These are phyloP conservation scores for Solanum peruvianum DNA, from an alignment of 257 asterid species.

Conservation along the genomic window DNA sequence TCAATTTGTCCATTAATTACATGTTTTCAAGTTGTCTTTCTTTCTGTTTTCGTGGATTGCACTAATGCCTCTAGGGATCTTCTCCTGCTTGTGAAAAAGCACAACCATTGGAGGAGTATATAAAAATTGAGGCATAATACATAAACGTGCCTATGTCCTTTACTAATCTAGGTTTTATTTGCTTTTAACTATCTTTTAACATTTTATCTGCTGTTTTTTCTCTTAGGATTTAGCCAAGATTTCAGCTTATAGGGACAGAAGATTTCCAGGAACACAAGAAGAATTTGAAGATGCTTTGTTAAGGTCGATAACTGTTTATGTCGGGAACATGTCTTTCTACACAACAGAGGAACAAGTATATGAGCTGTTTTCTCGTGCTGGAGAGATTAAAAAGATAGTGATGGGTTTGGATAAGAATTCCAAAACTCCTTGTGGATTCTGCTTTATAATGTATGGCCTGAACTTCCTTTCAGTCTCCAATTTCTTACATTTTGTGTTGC, in stretches of 20 bases:
- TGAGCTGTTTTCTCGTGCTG: conserved; percentile 83
- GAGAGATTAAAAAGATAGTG: conserved; percentile 83
- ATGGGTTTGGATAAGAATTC: conserved; percentile 95
- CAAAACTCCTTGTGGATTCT: conserved; percentile 97
- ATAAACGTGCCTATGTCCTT: background rate
- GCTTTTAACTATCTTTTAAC: background rate
- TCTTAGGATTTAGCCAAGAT: conserved; percentile 72
- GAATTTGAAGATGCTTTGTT: conserved; percentile 76
- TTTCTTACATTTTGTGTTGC: background rate
- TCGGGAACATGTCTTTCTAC: conserved; percentile 92
- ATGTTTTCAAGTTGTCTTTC: background rate
- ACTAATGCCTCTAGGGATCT: background rate
- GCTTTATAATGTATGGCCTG: conserved; percentile 59
- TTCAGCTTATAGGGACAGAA: conserved; percentile 85
- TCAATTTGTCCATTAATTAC: background rate
- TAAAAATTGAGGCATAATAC: background rate
- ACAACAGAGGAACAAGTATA: conserved; percentile 98
- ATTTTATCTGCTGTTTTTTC: background rate
- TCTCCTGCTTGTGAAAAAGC: background rate
- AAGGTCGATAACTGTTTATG: conserved; percentile 62
- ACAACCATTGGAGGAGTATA: background rate
- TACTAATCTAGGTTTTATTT: background rate
- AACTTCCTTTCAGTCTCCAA: background rate
- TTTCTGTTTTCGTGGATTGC: background rate
- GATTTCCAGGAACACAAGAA: conserved; percentile 88